phyloP scores from a whole-genome alignment of 208 protist genomes.

The Trypanosoma mega region DNA sequence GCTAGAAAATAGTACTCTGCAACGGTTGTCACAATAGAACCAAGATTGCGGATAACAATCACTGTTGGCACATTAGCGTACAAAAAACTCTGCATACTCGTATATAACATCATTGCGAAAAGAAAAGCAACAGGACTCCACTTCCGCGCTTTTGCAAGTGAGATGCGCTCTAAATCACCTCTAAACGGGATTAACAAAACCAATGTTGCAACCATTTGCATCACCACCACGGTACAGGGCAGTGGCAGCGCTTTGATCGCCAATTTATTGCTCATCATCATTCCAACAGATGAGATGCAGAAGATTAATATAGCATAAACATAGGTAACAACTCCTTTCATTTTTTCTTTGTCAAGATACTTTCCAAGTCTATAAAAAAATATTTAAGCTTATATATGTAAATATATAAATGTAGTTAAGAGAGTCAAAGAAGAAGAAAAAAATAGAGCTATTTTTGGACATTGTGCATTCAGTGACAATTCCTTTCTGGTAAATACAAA shows the following conservation, averaged over 20 bases:
- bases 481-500: neutral
- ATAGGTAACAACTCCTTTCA: neutral
- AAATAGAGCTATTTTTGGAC: neutral
- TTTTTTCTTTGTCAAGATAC: constrained; percentile 10
- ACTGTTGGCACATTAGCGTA: constrained; percentile 34
- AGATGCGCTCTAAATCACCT: constrained; percentile 16
- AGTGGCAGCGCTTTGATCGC: constrained; percentile 24
- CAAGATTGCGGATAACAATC: constrained; percentile 32
- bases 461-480: neutral
- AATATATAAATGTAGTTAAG: neutral
- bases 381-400: constrained; percentile 1
- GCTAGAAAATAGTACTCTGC: constrained; percentile 32
- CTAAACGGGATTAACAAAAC: constrained; percentile 21
- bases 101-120: constrained; percentile 43
- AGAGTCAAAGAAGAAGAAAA: neutral
- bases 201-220: constrained; percentile 33
- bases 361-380: constrained; percentile 15
- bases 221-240: constrained; percentile 32
- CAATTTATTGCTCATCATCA: constrained; percentile 45
- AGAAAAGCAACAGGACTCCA: constrained; percentile 36
- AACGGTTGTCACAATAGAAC: constrained; percentile 34
- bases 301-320: constrained; percentile 10
- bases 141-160: neutral
- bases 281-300: constrained; percentile 28
- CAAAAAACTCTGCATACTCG: constrained; percentile 40